Conservation (phyloP, 495 filamentous ascomycete genomes). For the Astrothelium macrocarpum region DNA sequence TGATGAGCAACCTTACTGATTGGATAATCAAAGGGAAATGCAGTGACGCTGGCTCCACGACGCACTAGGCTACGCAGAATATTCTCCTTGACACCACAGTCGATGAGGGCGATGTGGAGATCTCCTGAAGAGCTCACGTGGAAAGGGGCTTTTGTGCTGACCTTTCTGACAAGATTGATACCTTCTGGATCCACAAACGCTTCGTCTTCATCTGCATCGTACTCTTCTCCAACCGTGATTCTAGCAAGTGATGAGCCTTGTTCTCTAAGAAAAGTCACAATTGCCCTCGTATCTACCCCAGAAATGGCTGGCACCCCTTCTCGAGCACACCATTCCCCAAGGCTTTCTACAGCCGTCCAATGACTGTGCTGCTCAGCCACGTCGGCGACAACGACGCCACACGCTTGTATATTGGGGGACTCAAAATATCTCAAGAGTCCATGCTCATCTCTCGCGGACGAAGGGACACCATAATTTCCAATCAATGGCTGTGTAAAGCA, state of each 20-base stretch:
- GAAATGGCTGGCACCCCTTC: conserved; percentile 95
- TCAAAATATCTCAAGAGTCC: conserved; percentile 88
- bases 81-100: conserved; percentile 99
- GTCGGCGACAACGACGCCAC: conserved; percentile 90
- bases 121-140: conserved; percentile 75
- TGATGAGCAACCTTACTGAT: conserved; percentile 96
- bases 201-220: conserved; percentile 97
- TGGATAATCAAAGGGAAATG: conserved; percentile 91
- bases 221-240: conserved; percentile 94
- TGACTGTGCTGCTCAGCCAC: conserved; percentile 90
- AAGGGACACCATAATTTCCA: conserved; percentile 95
- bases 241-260: conserved; percentile 90
- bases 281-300: conserved; percentile 90
- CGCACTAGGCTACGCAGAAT: conserved; percentile 86
- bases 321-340: conserved; percentile 87
- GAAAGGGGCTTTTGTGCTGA: conserved; percentile 96
- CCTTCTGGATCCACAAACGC: conserved; percentile 88
- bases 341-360: conserved; percentile 93
- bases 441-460: conserved; percentile 61
- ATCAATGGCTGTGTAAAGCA: conserved; percentile 99
- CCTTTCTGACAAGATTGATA: conserved; percentile 90
- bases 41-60: conserved; percentile 79
- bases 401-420: conserved; percentile 91
- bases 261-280: conserved; percentile 91
- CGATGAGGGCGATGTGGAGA: conserved; percentile 86